Conservation (phyloP, 2,329 filamentous ascomycete species). For the Amylocarpus encephaloides region DNA sequence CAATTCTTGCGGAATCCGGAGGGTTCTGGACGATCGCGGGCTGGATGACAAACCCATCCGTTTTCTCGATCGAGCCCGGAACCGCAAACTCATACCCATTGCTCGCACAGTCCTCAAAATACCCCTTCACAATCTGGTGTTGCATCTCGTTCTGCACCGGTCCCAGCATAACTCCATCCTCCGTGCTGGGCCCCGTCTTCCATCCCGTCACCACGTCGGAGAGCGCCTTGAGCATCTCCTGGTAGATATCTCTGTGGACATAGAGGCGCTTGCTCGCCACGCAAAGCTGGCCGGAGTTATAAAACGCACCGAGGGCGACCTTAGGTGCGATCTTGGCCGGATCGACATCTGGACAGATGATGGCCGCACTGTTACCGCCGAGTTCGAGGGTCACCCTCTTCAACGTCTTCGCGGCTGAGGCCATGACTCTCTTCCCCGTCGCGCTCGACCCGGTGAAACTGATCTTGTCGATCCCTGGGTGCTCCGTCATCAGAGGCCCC, state of each 20-base stretch:
- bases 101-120: constrained; percentile 49
- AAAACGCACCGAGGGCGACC: constrained; percentile 42
- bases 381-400: constrained; percentile 37
- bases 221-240: constrained; percentile 43
- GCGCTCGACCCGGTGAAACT: constrained; percentile 51
- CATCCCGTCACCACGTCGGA: constrained; percentile 39
- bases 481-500: constrained; percentile 47
- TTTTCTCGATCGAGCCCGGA: constrained; percentile 35
- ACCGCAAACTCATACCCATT: constrained; percentile 46
- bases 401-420: constrained; percentile 42
- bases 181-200: constrained; percentile 36
- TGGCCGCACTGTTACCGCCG: constrained; percentile 47
- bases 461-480: constrained; percentile 50
- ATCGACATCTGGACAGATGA: constrained; percentile 48
- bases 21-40: constrained; percentile 55
- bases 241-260: constrained; percentile 54
- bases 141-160: constrained; percentile 62
- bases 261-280: constrained; percentile 53
- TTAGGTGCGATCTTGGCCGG: constrained; percentile 39
- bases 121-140: constrained; percentile 51
- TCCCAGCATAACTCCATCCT: constrained; percentile 39
- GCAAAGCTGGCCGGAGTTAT: constrained; percentile 50
- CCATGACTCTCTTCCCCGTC: constrained; percentile 45
- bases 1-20: constrained; percentile 47
- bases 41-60: constrained; percentile 49